phyloP scores from a whole-genome alignment of 2,329 filamentous ascomycete genomes.

The Pseudogymnoascus sp. region DNA sequence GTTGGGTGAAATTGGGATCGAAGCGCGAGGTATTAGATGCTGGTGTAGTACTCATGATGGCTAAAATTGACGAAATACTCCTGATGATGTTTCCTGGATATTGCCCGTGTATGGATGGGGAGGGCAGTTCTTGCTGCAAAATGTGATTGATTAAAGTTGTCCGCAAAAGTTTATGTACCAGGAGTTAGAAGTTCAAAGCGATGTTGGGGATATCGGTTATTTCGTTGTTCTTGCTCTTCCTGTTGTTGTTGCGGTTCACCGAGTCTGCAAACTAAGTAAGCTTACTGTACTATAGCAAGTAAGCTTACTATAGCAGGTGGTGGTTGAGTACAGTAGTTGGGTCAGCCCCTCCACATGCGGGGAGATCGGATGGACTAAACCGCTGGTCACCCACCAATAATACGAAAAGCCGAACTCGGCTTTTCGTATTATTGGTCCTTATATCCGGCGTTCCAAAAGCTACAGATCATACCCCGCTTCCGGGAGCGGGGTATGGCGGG shows the following conservation, averaged over 20 bases:
- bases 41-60: background rate
- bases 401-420: background rate
- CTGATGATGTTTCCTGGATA: background rate
- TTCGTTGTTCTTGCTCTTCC: background rate
- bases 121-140: background rate
- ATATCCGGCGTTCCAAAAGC: background rate
- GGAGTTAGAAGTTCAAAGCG: background rate
- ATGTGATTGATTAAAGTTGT: background rate
- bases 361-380: background rate
- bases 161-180: background rate
- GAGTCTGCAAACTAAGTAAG: too few relatives aligned
- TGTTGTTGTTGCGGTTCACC: background rate
- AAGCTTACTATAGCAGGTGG: background rate
- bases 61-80: background rate
- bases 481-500: background rate
- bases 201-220: background rate
- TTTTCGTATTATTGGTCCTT: background rate
- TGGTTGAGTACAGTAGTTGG: background rate
- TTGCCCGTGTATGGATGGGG: background rate
- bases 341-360: too few relatives aligned
- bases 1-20: constrained; percentile 50
- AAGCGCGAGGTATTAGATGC: constrained; percentile 21
- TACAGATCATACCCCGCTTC: background rate
- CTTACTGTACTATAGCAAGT: too few relatives aligned
- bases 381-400: background rate